A percentile compares a stretch with the other conserved stretches of the same genome.
These are phyloP conservation scores for Malassezia obtusa DNA, from an alignment of 1,284 basidiomycete species.

Conservation along the genomic window DNA sequence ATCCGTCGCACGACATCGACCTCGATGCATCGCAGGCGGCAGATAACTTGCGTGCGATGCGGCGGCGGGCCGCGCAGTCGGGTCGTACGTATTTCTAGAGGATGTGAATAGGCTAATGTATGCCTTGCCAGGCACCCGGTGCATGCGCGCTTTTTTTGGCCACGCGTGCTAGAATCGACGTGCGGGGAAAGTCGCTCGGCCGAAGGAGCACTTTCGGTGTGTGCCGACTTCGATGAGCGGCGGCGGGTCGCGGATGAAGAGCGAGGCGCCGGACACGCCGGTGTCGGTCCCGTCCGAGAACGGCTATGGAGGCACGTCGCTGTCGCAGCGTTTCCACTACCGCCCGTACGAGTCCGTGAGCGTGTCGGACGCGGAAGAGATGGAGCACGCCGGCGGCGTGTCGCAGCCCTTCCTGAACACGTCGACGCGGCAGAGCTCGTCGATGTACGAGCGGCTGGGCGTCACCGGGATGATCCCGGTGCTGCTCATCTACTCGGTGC, in stretches of 20 bases:
- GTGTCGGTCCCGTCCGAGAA: slow-evolving; percentile 1
- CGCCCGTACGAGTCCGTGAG: slow-evolving; percentile 9
- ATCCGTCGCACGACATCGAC: not conserved
- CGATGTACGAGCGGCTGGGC: not conserved
- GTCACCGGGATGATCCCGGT: not conserved
- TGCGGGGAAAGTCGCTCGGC: too few relatives aligned
- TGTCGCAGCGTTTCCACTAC: slow-evolving; percentile 14
- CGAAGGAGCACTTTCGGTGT: not conserved
- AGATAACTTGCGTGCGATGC: not conserved
- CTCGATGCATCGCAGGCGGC: not conserved
- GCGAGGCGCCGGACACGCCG: not conserved
- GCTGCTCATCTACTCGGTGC: not conserved
- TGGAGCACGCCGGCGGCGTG: not conserved
- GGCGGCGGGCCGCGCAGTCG: not conserved
- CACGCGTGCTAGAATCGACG: too few relatives aligned
- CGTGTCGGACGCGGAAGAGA: not conserved
- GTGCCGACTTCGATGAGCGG: not conserved
- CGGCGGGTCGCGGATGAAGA: not conserved
- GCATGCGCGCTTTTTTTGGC: too few relatives aligned
- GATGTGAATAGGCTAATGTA: not conserved
- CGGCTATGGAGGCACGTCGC: not conserved
- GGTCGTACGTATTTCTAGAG: not conserved
- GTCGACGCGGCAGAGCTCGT: not conserved
- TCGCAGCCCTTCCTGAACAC: not conserved
- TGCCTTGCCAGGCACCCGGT: too few relatives aligned